phyloP scores from a whole-genome alignment of 768 basidiomycete genomes.

The Auriscalpium orientale region DNA sequence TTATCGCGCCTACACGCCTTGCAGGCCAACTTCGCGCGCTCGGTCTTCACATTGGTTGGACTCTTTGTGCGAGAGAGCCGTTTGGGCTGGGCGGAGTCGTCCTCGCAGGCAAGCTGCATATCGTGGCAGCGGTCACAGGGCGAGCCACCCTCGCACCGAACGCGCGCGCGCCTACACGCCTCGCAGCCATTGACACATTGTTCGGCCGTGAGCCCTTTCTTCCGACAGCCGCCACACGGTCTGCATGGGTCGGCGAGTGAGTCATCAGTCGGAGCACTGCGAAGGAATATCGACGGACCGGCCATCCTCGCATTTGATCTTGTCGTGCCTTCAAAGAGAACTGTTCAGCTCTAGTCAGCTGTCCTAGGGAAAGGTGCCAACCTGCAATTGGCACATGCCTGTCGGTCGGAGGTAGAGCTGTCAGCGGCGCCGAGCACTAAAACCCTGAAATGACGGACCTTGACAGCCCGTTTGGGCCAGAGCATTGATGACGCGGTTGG shows the following conservation, averaged over 20 bases:
- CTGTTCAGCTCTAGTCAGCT: conserved; percentile 4
- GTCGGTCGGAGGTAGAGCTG: neutral
- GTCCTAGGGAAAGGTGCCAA: conserved; percentile 15
- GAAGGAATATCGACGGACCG: conserved; percentile 30
- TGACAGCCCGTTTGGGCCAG: conserved; percentile 7
- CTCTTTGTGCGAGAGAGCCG: conserved; percentile 11
- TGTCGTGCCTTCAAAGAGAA: conserved; percentile 40
- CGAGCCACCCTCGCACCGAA: conserved; percentile 34
- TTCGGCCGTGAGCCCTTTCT: conserved; percentile 43
- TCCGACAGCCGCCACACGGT: conserved; percentile 52
- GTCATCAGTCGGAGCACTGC: neutral
- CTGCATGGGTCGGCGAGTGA: conserved; percentile 20
- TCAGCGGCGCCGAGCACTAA: neutral
- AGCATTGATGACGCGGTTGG: neutral
- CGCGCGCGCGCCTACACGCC: conserved; percentile 43
- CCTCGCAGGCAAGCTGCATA: conserved; percentile 36
- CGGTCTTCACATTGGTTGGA: conserved; percentile 24
- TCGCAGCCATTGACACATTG: conserved; percentile 59
- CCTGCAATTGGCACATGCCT: conserved; percentile 62
- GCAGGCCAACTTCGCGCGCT: conserved; percentile 54
- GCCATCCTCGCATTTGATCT: conserved; percentile 53
- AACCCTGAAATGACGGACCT: neutral
- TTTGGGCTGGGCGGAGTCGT: conserved; percentile 26
- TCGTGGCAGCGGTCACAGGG: conserved; percentile 30
- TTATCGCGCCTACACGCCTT: conserved; percentile 55